Conservation (phyloP, 305 asterid species). For the Stenogyne calaminthoides region DNA sequence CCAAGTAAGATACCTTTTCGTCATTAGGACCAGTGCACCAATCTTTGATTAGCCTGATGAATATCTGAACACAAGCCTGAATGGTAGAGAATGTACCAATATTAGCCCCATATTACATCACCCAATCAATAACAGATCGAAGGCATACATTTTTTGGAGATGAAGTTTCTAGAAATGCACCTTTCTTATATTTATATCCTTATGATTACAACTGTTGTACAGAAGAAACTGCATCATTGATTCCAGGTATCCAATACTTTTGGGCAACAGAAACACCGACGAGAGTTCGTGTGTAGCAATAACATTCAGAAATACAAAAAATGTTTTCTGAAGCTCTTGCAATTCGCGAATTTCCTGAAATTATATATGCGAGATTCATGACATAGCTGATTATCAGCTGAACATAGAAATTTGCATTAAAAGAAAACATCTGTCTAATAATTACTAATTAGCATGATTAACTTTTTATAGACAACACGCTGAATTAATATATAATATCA, state of each 20-base stretch:
- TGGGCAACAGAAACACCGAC: slow-evolving; percentile 64
- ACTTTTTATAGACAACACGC: not conserved
- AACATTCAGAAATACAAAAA: slow-evolving; percentile 81
- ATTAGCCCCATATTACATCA: slow-evolving; percentile 29
- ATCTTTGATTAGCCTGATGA: slow-evolving; percentile 85
- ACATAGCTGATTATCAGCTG: slow-evolving; percentile 8
- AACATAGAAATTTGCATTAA: slow-evolving; percentile 17
- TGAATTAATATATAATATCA: not conserved
- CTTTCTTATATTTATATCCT: slow-evolving; percentile 77
- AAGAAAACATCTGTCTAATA: not conserved
- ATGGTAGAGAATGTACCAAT: slow-evolving; percentile 20
- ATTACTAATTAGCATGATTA: not conserved
- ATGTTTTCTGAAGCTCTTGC: slow-evolving; percentile 79
- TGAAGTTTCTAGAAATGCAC: slow-evolving; percentile 36
- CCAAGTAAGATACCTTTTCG: slow-evolving; percentile 38
- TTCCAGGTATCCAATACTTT: slow-evolving; percentile 62
- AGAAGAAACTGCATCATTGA: slow-evolving; percentile 80
- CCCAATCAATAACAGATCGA: slow-evolving; percentile 9
- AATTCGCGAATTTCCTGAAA: slow-evolving; percentile 89
- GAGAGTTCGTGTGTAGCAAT: slow-evolving; percentile 85
- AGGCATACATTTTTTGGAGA: not conserved
- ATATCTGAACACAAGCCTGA: slow-evolving; percentile 92
- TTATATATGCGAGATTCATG: slow-evolving; percentile 23
- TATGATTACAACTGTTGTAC: slow-evolving; percentile 71
- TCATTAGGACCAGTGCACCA: slow-evolving; percentile 63